Evolutionary conservation across 2,329 filamentous ascomycete genomes (phyloP), one percentile per base, ranked within the genome.

Genomic region (Nakataea oryzae): DNA sequence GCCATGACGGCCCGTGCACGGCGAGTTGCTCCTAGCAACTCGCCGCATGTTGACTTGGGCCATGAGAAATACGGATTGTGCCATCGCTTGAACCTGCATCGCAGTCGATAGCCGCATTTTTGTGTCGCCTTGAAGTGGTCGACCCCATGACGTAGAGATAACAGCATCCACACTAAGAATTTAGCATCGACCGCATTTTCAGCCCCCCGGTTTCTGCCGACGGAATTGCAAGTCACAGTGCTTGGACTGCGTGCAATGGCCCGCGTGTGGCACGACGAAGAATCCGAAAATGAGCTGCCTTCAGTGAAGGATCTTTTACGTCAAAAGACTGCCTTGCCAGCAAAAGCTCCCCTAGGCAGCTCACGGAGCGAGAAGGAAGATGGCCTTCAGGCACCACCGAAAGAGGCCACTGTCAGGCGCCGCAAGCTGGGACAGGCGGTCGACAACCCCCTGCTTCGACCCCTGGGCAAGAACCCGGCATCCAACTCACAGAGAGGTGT

Each of bases 391-490:
- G 47, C 12, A 47, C 57, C 62, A 32, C 47, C 65, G 27, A 66
- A 63, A 13, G 57, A 65, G 4, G 32, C 63, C 32, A 21, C 50
- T n/a, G 30, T 61, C 11, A 65, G 68, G 54, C 63, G 68, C 24
- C 66, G 69, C 26, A 71, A 68, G 54, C 59, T 71, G 9, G 68
- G 61, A 3, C 63, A 63, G 50, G 54, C 62, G 6, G 59, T 64
- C 59, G 65, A 66, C 61, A 68, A 66, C 41, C n/a, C 66, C 26
- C 59, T 71, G 28, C 57, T 69, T 50, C 57, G 64, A 21, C 65
- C 67, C 8, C 70, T 67, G 67, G 65, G 64, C 17, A 65, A 66
- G 57, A 60, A 29, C 27, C 54, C 17, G 28, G 54, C 26, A 24
- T 17, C 56, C 14, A 58, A 28, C 41, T 24, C 41, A n/a, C 41